Evolutionary conservation across 2,329 filamentous ascomycete genomes (phyloP).

Genomic region (Coniochaeta sp.): DNA sequence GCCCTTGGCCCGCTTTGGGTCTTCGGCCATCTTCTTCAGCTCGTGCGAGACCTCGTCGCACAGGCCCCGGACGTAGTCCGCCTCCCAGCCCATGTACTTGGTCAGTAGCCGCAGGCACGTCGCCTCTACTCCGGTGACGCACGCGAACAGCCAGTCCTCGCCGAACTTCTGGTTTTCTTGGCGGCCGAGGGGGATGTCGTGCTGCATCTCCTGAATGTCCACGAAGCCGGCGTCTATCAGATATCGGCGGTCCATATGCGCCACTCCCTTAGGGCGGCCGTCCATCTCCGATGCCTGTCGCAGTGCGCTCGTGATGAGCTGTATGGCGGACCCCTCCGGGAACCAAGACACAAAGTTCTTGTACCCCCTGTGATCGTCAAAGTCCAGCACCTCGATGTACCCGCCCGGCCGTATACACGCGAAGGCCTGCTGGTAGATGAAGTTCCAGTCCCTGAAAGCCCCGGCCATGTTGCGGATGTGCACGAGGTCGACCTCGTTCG

Average conservation of each 20-base stretch:
- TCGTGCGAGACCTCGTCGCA: constrained; percentile 41
- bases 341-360: constrained; percentile 31
- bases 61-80: constrained; percentile 36
- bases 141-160: constrained; percentile 46
- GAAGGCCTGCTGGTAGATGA: constrained; percentile 45
- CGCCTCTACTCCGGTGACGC: constrained; percentile 44
- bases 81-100: constrained; percentile 43
- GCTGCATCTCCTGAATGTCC: constrained; percentile 39
- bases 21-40: constrained; percentile 39
- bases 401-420: constrained; percentile 48
- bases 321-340: constrained; percentile 35
- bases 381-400: constrained; percentile 50
- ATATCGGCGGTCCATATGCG: constrained; percentile 36
- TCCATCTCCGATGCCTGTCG: constrained; percentile 33
- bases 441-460: constrained; percentile 48
- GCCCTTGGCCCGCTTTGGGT: constrained; percentile 31
- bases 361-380: constrained; percentile 36
- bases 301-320: constrained; percentile 32
- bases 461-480: constrained; percentile 50
- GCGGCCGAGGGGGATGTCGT: constrained; percentile 39
- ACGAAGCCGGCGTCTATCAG: constrained; percentile 43
- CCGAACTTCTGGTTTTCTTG: constrained; percentile 36
- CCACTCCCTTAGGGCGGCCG: constrained; percentile 35
- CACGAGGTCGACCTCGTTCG: constrained; percentile 46
- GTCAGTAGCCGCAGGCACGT: constrained; percentile 42